Conservation (phyloP, 2,329 filamentous ascomycete species). For the Harringtonia aguacate region DNA sequence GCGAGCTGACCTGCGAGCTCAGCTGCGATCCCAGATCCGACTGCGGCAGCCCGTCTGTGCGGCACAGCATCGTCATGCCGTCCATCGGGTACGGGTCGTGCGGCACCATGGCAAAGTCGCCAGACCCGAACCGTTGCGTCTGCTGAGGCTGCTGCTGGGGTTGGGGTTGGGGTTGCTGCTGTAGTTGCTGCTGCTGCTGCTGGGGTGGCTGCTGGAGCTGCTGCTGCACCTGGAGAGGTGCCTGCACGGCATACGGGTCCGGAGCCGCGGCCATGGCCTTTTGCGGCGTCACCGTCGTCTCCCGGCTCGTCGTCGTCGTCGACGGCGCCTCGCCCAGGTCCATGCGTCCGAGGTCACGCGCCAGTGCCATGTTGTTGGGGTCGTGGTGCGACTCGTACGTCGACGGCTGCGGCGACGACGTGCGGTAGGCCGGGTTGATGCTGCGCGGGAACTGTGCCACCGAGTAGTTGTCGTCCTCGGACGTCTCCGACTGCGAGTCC, state of each 20-base stretch:
- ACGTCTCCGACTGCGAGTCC: conserved; percentile 71
- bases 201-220: background rate
- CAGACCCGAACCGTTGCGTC: conserved; percentile 29
- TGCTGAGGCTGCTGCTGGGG: conserved; percentile 14
- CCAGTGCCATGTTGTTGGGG: conserved; percentile 57
- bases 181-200: conserved; percentile 16
- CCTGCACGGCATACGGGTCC: background rate
- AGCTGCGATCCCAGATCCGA: conserved; percentile 22
- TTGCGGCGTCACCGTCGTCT: conserved; percentile 41
- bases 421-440: conserved; percentile 91
- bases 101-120: conserved; percentile 60
- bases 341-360: conserved; percentile 56
- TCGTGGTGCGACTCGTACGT: conserved; percentile 89
- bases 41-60: conserved; percentile 34
- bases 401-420: conserved; percentile 92
- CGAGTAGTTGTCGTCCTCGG: conserved; percentile 82
- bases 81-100: conserved; percentile 92
- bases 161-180: conserved; percentile 14
- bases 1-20: conserved; percentile 34
- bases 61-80: conserved; percentile 95
- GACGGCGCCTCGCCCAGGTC: conserved; percentile 25
- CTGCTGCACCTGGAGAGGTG: background rate
- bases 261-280: conserved; percentile 21
- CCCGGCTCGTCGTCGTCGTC: conserved; percentile 32
- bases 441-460: conserved; percentile 92